Conservation (phyloP, 768 basidiomycete species). For the Naganishia friedmannii region DNA sequence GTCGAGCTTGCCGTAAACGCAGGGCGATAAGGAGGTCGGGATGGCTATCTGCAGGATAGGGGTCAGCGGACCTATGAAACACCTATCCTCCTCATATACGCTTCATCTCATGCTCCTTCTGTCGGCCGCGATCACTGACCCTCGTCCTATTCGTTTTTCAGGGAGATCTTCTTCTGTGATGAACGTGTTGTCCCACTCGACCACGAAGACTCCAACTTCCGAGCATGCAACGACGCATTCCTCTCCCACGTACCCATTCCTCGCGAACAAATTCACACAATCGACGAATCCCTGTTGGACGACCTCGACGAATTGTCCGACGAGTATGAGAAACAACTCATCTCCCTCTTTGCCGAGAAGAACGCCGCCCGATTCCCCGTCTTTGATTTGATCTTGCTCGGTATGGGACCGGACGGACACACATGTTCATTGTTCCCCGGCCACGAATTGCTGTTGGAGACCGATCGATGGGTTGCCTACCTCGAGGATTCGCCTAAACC, state of each 20-base stretch:
- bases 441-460: slow-evolving; percentile 78
- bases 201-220: slow-evolving; percentile 88
- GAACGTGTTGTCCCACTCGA: slow-evolving; percentile 92
- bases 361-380: slow-evolving; percentile 94
- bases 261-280: slow-evolving; percentile 69
- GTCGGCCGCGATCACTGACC: neutral
- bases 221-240: slow-evolving; percentile 67
- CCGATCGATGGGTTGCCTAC: slow-evolving; percentile 90
- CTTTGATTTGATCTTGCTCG: slow-evolving; percentile 94
- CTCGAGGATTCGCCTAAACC: slow-evolving; percentile 93
- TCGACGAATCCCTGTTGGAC: slow-evolving; percentile 66
- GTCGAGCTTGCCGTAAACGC: neutral
- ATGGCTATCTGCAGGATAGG: neutral
- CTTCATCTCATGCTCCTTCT: neutral
- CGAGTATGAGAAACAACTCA: slow-evolving; percentile 62
- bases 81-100: neutral
- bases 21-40: neutral
- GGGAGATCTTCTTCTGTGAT: slow-evolving; percentile 97
- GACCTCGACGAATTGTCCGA: slow-evolving; percentile 55
- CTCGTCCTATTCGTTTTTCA: slow-evolving; percentile 49
- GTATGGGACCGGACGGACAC: slow-evolving; percentile 97
- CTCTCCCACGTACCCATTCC: slow-evolving; percentile 82
- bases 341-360: slow-evolving; percentile 83
- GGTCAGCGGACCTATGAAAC: neutral
- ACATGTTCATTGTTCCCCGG: slow-evolving; percentile 95